Conservation (phyloP, 202 grass and related monocot genomes). For the Saccharum hybrid region DNA sequence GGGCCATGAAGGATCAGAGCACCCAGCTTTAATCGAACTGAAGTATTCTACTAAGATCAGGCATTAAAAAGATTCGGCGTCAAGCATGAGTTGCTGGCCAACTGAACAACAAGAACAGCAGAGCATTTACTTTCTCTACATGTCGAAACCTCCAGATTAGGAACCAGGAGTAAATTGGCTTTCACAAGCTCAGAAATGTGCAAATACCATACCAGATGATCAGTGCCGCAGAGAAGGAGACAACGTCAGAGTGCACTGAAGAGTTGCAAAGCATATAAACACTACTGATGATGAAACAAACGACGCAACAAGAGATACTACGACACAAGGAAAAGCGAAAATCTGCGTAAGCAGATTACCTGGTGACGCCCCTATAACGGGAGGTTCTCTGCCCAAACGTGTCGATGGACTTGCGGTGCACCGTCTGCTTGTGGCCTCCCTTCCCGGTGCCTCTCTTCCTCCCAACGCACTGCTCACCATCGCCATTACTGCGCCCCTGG, state of each 20-base stretch:
- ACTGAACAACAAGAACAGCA: conserved; percentile 39
- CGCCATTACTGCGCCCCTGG: conserved; percentile 41
- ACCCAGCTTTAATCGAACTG: not conserved
- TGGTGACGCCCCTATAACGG: conserved; percentile 93
- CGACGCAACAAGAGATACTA: not conserved
- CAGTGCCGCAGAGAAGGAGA: conserved; percentile 2
- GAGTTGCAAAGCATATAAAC: not conserved
- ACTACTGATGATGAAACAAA: conserved; percentile 14
- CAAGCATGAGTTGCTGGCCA: conserved; percentile 5
- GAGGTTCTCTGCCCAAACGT: conserved; percentile 98
- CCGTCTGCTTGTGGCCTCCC: conserved; percentile 70
- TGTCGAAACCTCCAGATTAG: not conserved
- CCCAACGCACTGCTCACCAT: conserved; percentile 47
- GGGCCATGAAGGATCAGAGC: conserved; percentile 30
- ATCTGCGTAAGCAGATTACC: conserved; percentile 57
- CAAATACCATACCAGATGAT: conserved; percentile 15
- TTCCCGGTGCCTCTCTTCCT: conserved; percentile 76
- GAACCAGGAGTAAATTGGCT: too few species aligned
- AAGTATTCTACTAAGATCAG: not conserved
- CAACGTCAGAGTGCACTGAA: not conserved
- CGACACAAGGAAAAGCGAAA: not conserved
- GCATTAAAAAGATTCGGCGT: conserved; percentile 25
- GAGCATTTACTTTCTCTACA: not conserved
- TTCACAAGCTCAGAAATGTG: conserved; percentile 9
- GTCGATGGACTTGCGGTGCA: conserved; percentile 91